Conservation (phyloP, 2,329 filamentous ascomycete species). For the Claviceps cyperi region DNA sequence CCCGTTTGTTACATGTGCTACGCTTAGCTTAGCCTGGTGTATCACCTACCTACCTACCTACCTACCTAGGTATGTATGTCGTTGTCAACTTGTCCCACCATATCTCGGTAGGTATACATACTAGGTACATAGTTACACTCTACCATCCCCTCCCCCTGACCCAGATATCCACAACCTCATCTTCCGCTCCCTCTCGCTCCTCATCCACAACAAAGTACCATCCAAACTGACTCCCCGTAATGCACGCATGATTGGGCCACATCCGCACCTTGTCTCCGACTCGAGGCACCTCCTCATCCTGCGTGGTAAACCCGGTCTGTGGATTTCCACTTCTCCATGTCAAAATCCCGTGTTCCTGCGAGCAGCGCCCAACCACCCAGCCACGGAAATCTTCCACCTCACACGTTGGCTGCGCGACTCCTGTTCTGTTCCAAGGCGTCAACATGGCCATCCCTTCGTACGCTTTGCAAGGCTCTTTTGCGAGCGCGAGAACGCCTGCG, state of each 20-base stretch:
- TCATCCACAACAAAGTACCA: constrained; percentile 66
- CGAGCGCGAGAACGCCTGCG: constrained; percentile 55
- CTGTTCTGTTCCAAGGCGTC: constrained; percentile 35
- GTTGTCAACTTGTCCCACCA: too few relatives aligned
- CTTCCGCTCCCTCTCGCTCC: constrained; percentile 32
- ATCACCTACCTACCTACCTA: too few relatives aligned
- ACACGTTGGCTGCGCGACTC: constrained; percentile 15
- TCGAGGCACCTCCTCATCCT: constrained; percentile 21
- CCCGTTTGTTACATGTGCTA: too few relatives aligned
- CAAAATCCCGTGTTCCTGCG: constrained; percentile 67
- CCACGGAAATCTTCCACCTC: constrained; percentile 26
- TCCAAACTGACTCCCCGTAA: constrained; percentile 54
- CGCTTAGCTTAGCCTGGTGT: too few relatives aligned
- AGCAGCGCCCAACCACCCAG: constrained; percentile 58
- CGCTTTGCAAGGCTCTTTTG: constrained; percentile 57
- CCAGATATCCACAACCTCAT: constrained; percentile 64
- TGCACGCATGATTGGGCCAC: constrained; percentile 73
- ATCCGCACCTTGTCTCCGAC: constrained; percentile 55
- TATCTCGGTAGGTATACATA: too few relatives aligned
- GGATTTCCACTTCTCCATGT: constrained; percentile 30
- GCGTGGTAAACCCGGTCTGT: constrained; percentile 13
- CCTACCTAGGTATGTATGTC: too few relatives aligned
- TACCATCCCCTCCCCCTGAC: constrained; percentile 15
- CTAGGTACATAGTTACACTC: too few relatives aligned
- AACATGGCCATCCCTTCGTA: constrained; percentile 61